Percentiles rank a stretch among this genome's conserved stretches.
phyloP scores from a whole-genome alignment of 352 stramenopile genomes.

The Aphanomyces stellatus region DNA sequence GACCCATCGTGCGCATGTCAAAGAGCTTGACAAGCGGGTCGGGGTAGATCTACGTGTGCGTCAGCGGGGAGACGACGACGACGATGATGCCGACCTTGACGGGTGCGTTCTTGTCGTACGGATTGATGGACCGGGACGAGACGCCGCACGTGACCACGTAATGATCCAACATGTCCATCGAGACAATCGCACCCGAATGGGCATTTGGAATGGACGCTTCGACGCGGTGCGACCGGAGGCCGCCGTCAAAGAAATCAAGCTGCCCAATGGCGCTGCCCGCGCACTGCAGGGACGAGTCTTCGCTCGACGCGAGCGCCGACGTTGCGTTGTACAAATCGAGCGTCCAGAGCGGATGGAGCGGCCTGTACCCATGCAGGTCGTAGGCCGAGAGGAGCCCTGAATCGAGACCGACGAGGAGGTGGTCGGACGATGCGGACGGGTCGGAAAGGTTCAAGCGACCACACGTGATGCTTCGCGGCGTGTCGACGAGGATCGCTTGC shows the following conservation, averaged over 20 bases:
- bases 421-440: not conserved
- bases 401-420: not conserved
- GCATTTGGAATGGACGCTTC: constrained; percentile 16
- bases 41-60: constrained; percentile 9
- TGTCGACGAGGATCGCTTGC: constrained; percentile 14
- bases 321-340: constrained; percentile 12
- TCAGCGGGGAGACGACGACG: not conserved
- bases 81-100: constrained; percentile 10
- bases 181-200: constrained; percentile 13
- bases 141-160: constrained; percentile 20
- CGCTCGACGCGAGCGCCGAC: constrained; percentile 6
- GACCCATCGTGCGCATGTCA: constrained; percentile 14
- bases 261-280: constrained; percentile 7
- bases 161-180: constrained; percentile 18
- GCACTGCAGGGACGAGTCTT: constrained; percentile 6
- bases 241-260: constrained; percentile 15
- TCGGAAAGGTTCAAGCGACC: not conserved
- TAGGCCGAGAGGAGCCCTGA: constrained; percentile 1
- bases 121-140: constrained; percentile 18
- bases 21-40: constrained; percentile 19
- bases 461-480: not conserved
- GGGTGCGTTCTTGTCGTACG: constrained; percentile 22
- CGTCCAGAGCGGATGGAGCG: constrained; percentile 8
- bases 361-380: constrained; percentile 9
- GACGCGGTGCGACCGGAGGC: constrained; percentile 17